phyloP scores from a whole-genome alignment of 2,329 filamentous ascomycete genomes.

The Gaeumannomyces tritici region DNA sequence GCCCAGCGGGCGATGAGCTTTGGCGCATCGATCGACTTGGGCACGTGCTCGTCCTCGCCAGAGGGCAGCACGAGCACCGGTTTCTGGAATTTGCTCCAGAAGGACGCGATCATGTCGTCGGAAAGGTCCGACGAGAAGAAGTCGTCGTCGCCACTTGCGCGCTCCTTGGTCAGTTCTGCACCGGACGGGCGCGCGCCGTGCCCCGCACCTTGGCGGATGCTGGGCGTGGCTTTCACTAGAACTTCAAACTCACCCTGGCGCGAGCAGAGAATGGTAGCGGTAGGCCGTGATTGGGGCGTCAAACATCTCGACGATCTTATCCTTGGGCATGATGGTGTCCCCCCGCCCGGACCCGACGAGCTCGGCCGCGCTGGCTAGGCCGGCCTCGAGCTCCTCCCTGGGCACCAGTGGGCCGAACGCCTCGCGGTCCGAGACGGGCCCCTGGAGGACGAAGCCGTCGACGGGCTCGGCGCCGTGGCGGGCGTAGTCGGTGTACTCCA shows the following conservation, averaged over 20 bases:
- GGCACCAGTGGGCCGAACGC: conserved; percentile 37
- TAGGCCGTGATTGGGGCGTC: conserved; percentile 40
- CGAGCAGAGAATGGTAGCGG: conserved; percentile 39
- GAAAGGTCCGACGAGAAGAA: conserved; percentile 77
- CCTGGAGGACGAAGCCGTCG: conserved; percentile 72
- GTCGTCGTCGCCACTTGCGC: conserved; percentile 62
- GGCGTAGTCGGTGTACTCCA: conserved; percentile 39
- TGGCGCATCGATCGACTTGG: conserved; percentile 45
- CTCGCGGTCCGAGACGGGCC: conserved; percentile 70
- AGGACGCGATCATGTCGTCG: conserved; percentile 40
- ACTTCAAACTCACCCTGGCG: conserved; percentile 35
- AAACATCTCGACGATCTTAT: conserved; percentile 29
- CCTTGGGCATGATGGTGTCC: conserved; percentile 42
- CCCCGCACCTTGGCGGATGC: neutral
- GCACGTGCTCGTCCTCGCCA: conserved; percentile 56
- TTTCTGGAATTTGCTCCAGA: conserved; percentile 56
- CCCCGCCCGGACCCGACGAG: conserved; percentile 46
- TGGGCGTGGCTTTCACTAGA: neutral
- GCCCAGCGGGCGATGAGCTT: conserved; percentile 49
- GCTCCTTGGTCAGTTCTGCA: neutral
- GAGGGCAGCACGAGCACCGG: conserved; percentile 58
- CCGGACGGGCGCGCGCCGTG: neutral
- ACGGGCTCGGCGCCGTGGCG: conserved; percentile 41
- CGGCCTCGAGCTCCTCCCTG: conserved; percentile 30
- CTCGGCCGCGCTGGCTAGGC: conserved; percentile 37